Percentiles rank a stretch among this genome's conserved stretches.
Conservation (phyloP, 1,284 basidiomycete species). For the Apiotrichum siamense region DNA sequence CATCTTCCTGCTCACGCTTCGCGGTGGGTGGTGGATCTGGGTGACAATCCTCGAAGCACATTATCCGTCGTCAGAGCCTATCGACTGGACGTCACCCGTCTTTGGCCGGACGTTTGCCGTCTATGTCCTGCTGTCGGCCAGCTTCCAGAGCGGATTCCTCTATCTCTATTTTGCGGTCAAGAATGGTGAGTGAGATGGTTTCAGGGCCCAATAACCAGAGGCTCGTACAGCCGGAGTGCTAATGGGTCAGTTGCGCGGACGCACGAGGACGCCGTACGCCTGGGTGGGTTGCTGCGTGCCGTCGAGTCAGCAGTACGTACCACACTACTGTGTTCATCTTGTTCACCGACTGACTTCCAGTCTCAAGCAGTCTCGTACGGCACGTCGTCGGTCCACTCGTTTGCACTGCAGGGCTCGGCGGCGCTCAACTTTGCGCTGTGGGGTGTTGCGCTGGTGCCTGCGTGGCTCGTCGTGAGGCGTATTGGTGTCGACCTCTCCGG, state of each 20-base stretch:
- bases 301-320: constrained; percentile 3
- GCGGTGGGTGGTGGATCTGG: constrained; percentile 13
- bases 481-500: constrained; percentile 5
- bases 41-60: constrained; percentile 3
- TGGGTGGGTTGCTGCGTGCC: constrained; percentile 4
- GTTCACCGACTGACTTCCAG: neutral
- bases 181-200: neutral
- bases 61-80: neutral
- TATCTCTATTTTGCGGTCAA: constrained; percentile 11
- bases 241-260: too few relatives aligned
- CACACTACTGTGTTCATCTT: neutral
- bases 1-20: constrained; percentile 1
- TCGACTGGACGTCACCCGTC: constrained; percentile 5
- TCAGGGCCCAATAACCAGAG: neutral
- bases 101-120: constrained; percentile 11
- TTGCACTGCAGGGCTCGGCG: constrained; percentile 1
- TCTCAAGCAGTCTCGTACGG: constrained; percentile 7
- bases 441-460: constrained; percentile 2
- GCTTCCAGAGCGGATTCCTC: constrained; percentile 7
- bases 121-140: constrained; percentile 7
- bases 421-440: constrained; percentile 10
- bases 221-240: neutral
- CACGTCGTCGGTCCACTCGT: neutral
- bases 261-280: neutral
- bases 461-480: constrained; percentile 5